A percentile compares a stretch with the other conserved stretches of the same genome.
These are phyloP conservation scores for Plantago major DNA, from an alignment of 257 asterid genomes.

Conservation along the genomic window DNA sequence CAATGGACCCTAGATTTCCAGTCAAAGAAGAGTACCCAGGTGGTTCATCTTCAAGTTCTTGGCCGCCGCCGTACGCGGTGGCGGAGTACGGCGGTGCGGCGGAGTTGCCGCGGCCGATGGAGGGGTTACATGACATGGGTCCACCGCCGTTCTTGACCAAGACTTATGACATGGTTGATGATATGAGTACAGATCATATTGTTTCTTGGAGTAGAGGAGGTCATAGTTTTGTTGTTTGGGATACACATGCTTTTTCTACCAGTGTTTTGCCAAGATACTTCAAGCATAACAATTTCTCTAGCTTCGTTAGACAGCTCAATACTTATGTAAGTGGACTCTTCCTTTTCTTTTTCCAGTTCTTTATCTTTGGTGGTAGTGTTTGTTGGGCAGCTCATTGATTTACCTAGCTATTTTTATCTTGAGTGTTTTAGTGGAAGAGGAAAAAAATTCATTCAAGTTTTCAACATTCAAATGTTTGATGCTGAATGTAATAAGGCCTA, in stretches of 20 bases:
- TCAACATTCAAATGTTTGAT: too few relatives aligned
- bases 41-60: slow-evolving; percentile 24
- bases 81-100: slow-evolving; percentile 13
- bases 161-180: slow-evolving; percentile 87
- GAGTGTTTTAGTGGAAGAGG: too few relatives aligned
- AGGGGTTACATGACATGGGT: slow-evolving; percentile 70
- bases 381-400: neutral
- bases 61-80: slow-evolving; percentile 13
- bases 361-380: neutral
- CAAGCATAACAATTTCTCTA: slow-evolving; percentile 79
- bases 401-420: too few relatives aligned
- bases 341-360: neutral
- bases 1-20: slow-evolving; percentile 27
- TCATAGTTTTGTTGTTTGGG: slow-evolving; percentile 79
- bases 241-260: slow-evolving; percentile 59
- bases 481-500: too few relatives aligned
- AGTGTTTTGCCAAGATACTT: slow-evolving; percentile 54
- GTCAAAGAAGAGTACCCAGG: slow-evolving; percentile 53
- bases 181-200: slow-evolving; percentile 35
- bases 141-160: slow-evolving; percentile 86
- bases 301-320: slow-evolving; percentile 88
- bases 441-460: too few relatives aligned
- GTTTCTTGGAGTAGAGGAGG: slow-evolving; percentile 88
- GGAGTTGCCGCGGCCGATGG: slow-evolving; percentile 62
- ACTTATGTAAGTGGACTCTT: slow-evolving; percentile 58